Base-by-base conservation (phyloP, 1,284 basidiomycete genomes). In the Malassezia caprae region DNA sequence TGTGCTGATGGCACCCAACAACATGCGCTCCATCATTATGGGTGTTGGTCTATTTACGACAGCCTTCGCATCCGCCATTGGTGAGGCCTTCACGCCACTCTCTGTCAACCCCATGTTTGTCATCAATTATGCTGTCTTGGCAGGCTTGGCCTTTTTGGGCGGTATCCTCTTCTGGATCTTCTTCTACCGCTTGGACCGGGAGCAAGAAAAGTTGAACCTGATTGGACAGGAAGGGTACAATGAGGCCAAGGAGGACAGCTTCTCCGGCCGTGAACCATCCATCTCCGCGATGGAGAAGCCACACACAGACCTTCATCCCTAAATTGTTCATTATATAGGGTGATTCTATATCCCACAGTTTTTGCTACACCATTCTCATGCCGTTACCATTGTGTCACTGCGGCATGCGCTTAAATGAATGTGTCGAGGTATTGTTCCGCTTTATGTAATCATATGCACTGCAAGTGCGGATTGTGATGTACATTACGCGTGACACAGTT, bases 1-100 rank as follows among this genome's bases (percentile, higher is more conserved):
- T n/a, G 89, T 86, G 78, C 87, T 85, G 56, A 89, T 75, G 62
- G 76, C 76, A 8, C 76, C 76, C 51, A 72, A 66, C 55, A 73
- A 69, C 56, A 76, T 77, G 76, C 67, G 73, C 8, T 76, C 74
- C 28, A 67, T 77, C 32, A 72, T 76, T 50, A 75, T 72, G 70
- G 59, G 58, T 27, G 51, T 67, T 41, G 69, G 73, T 86, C 76
- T 88, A 35, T 87, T 89, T 78, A 83, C 76, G 72, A 80, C 73
- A 31, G 85, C 86, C 17, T 54, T 88, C 61, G 70, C 77, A 10
- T 65, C 75, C 21, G 59, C 80, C 13, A 65, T 79, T 35, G 73
- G 77, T 47, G 79, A 83, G 69, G 81, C 82, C 7, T 82, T 83
- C 73, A 77, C 82, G n/a, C 61, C 76, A 1, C 64, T 82, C 40